These are phyloP conservation scores for Herpetomonas samuelpessoai DNA, from an alignment of 208 protist species.

Conservation along the genomic window DNA sequence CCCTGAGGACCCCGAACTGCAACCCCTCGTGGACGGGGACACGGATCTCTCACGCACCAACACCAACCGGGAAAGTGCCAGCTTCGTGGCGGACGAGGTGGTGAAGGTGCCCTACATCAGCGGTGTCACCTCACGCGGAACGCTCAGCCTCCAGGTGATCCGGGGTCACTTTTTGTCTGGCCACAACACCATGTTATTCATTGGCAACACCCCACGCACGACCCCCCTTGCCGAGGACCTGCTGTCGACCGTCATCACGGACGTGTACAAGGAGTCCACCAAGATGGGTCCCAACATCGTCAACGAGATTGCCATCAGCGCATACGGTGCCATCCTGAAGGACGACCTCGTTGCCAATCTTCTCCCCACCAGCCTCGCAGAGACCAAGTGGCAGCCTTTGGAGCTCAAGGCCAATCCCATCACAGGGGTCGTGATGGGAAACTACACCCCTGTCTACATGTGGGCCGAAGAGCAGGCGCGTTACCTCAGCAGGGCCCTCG, in stretches of 20 bases:
- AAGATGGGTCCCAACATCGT: constrained; percentile 14
- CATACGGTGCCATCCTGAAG: constrained; percentile 20
- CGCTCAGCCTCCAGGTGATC: constrained; percentile 15
- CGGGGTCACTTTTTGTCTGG: constrained; percentile 34
- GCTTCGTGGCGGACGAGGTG: constrained; percentile 24
- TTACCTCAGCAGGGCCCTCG: constrained; percentile 17
- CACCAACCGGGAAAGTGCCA: constrained; percentile 11
- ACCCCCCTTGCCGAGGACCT: constrained; percentile 31
- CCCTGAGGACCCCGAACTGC: neutral
- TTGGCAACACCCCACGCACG: constrained; percentile 29
- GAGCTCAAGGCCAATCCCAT: constrained; percentile 31
- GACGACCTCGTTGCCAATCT: constrained; percentile 26
- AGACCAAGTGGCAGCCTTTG: neutral
- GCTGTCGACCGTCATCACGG: constrained; percentile 20
- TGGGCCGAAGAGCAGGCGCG: constrained; percentile 15
- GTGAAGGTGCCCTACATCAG: constrained; percentile 20
- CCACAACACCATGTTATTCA: constrained; percentile 28
- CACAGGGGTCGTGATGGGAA: constrained; percentile 30
- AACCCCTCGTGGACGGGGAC: neutral
- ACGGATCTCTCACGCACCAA: constrained; percentile 3
- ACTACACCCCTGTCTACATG: constrained; percentile 21
- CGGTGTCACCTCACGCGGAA: constrained; percentile 8
- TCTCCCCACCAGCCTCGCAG: constrained; percentile 17
- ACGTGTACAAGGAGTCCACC: constrained; percentile 13
- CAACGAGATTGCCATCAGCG: constrained; percentile 24